Percentiles rank a stretch among this genome's conserved stretches.
These are phyloP conservation scores for Apiospora koreana DNA, from an alignment of 2,329 filamentous ascomycete genomes.

Conservation along the genomic window DNA sequence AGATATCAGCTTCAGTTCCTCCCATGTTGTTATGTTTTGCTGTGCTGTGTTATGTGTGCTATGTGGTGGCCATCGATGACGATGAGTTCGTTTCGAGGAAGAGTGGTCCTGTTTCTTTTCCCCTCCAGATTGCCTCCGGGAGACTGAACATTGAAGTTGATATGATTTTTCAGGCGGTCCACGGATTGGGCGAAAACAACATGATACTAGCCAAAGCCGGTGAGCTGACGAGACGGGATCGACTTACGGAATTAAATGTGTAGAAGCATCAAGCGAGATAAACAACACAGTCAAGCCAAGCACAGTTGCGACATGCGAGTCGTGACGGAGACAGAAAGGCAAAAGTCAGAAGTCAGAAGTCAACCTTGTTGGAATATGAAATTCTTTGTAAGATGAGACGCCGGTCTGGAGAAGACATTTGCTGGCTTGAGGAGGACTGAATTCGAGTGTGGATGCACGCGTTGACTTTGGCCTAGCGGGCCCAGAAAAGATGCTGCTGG, in stretches of 20 bases:
- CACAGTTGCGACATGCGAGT: background rate
- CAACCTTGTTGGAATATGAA: background rate
- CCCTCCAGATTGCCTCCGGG: background rate
- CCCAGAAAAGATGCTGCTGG: background rate
- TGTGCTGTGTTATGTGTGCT: background rate
- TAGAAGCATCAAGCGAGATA: background rate
- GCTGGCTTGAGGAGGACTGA: background rate
- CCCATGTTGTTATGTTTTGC: background rate
- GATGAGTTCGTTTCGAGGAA: background rate
- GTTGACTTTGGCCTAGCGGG: slow-evolving; percentile 1
- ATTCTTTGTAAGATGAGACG: background rate
- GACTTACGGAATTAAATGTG: background rate
- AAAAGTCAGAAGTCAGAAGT: background rate
- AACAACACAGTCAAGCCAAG: background rate
- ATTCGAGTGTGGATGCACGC: background rate
- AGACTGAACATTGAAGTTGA: background rate
- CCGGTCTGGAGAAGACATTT: background rate
- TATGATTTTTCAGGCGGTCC: background rate
- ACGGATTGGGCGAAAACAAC: background rate
- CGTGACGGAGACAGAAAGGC: background rate
- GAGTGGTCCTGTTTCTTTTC: background rate
- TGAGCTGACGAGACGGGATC: background rate
- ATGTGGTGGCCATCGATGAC: too few species aligned
- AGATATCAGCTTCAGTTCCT: slow-evolving; percentile 1
- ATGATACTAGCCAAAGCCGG: background rate